Percentiles rank a stretch among this genome's conserved stretches.
Evolutionary conservation across 202 grass and related monocot genomes (phyloP).

Genomic region (Carex sylvatica): DNA sequence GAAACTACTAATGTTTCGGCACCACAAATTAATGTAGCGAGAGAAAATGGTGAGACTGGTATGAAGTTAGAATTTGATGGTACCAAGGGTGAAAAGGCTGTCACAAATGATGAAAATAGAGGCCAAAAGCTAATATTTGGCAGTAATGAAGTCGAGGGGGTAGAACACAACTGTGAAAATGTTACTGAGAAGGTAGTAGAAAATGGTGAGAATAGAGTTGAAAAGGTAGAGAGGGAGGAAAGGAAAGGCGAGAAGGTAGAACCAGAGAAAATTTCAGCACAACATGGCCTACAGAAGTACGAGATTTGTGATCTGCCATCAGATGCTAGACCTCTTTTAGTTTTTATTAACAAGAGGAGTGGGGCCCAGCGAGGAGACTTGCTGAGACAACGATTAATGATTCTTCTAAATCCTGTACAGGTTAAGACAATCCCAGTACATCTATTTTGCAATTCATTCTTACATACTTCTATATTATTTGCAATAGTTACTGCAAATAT

Average conservation of each 20-base stretch:
- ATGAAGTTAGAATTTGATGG: conserved; percentile 24
- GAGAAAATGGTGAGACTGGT: conserved; percentile 37
- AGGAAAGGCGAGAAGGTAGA: conserved; percentile 32
- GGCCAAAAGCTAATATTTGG: conserved; percentile 27
- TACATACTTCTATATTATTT: background rate
- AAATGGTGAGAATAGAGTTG: conserved; percentile 48
- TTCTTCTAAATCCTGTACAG: conserved; percentile 96
- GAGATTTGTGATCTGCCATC: conserved; percentile 66
- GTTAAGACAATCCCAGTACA: conserved; percentile 34
- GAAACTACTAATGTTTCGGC: conserved; percentile 24
- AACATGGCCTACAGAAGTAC: conserved; percentile 53
- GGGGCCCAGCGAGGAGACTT: conserved; percentile 73
- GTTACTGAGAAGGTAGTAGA: conserved; percentile 37
- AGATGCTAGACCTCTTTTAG: conserved; percentile 82
- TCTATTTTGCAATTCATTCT: conserved; percentile 12
- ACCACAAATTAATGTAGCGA: conserved; percentile 45
- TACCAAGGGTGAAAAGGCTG: conserved; percentile 18
- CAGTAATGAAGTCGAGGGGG: conserved; percentile 31
- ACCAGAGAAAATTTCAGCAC: conserved; percentile 31
- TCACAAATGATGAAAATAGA: conserved; percentile 16
- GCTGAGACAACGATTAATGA: conserved; percentile 63
- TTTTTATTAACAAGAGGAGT: conserved; percentile 96
- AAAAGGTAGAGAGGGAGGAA: conserved; percentile 29
- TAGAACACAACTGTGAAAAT: conserved; percentile 37
- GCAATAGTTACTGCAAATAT: conserved; percentile 1